Evolutionary conservation across 2,329 filamentous ascomycete genomes (phyloP).

Genomic region (Aspergillus niger): DNA sequence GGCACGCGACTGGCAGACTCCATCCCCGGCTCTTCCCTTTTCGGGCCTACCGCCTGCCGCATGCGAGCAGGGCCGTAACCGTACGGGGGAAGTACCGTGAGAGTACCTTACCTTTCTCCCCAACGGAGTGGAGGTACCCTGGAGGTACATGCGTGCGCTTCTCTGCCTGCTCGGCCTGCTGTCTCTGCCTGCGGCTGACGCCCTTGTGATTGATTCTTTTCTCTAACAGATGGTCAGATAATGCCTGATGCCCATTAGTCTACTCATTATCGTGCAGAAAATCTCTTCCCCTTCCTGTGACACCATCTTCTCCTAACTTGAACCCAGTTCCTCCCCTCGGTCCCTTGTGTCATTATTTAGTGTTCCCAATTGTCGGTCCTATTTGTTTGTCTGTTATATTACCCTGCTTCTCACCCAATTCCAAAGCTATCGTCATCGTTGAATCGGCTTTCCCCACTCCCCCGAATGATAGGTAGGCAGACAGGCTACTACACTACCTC

Average conservation of each 20-base stretch:
- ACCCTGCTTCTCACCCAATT: neutral
- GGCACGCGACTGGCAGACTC: conserved; percentile 7
- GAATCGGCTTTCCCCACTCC: conserved; percentile 9
- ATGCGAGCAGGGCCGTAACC: neutral
- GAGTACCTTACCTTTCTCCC: conserved; percentile 1
- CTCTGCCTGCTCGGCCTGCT: neutral
- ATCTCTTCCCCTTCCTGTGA: conserved; percentile 9
- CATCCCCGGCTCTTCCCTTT: neutral
- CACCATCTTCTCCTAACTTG: neutral
- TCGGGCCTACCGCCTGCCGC: conserved; percentile 1
- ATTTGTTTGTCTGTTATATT: neutral
- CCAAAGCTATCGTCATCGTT: conserved; percentile 11
- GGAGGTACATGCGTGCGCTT: neutral
- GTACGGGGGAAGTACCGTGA: neutral
- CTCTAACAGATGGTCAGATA: neutral
- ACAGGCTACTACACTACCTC: neutral
- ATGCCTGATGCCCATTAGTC: neutral
- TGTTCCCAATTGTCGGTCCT: neutral
- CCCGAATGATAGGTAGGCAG: conserved; percentile 6
- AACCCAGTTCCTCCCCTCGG: neutral
- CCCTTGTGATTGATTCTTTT: conserved; percentile 1
- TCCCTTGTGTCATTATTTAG: neutral
- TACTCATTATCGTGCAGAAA: neutral
- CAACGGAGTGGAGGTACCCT: neutral
- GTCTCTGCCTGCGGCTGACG: neutral